Percentiles rank a stretch among this genome's conserved stretches.
These are phyloP conservation scores for Leishmania gerbilli DNA, from an alignment of 208 protist species.

Conservation along the genomic window DNA sequence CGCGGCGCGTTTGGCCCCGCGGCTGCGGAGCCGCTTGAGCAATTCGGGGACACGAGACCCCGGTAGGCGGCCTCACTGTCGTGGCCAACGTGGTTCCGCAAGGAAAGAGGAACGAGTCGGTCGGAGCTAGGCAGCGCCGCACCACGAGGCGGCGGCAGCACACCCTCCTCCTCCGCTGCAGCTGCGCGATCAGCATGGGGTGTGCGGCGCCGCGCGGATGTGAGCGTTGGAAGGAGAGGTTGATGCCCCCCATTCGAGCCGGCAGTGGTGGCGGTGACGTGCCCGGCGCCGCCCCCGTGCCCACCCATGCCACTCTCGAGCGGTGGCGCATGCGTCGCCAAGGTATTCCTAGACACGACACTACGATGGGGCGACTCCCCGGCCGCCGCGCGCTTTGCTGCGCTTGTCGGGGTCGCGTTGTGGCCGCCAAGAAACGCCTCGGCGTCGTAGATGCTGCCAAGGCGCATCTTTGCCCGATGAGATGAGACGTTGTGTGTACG, in stretches of 20 bases:
- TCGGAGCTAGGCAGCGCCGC: background rate
- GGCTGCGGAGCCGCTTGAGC: background rate
- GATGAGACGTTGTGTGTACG: background rate
- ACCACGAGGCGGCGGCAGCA: conserved; percentile 3
- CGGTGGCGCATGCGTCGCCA: background rate
- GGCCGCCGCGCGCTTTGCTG: background rate
- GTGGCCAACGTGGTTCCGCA: conserved; percentile 3
- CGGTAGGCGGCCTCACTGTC: background rate
- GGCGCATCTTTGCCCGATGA: background rate
- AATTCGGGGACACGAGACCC: background rate
- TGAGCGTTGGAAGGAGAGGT: background rate
- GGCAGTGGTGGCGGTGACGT: background rate
- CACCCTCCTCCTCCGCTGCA: background rate
- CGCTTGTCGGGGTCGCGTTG: background rate
- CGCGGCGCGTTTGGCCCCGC: background rate
- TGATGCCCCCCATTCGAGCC: background rate
- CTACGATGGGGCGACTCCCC: background rate
- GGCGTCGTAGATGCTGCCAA: conserved; percentile 4
- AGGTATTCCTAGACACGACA: background rate
- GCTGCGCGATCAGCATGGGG: background rate
- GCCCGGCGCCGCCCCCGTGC: background rate
- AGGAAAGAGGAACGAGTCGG: conserved; percentile 25
- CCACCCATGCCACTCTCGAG: background rate
- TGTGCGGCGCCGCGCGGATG: background rate
- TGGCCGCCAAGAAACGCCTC: conserved; percentile 11